phyloP scores from a whole-genome alignment of 2,329 filamentous ascomycete genomes.

The Phoma herbarum region DNA sequence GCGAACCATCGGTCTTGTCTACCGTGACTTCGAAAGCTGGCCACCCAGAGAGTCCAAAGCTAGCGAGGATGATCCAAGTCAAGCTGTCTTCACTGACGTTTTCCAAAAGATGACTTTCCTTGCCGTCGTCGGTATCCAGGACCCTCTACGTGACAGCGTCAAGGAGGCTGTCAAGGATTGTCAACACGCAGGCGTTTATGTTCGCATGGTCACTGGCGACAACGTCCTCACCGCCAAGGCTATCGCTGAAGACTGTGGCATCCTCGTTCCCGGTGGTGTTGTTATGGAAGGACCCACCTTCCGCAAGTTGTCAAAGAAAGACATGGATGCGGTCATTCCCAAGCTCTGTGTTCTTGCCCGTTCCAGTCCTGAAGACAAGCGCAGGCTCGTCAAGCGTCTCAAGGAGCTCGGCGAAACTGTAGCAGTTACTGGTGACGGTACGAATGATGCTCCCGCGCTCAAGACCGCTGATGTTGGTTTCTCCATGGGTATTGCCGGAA shows the following conservation, averaged over 20 bases:
- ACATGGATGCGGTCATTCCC: slow-evolving; percentile 65
- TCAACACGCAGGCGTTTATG: slow-evolving; percentile 78
- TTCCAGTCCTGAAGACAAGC: slow-evolving; percentile 75
- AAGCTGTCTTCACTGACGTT: slow-evolving; percentile 72
- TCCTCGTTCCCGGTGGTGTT: slow-evolving; percentile 73
- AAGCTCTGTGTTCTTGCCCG: slow-evolving; percentile 73
- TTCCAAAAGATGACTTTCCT: slow-evolving; percentile 78
- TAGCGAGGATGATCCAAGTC: slow-evolving; percentile 68
- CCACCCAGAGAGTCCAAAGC: slow-evolving; percentile 70
- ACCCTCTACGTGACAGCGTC: slow-evolving; percentile 80
- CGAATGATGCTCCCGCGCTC: slow-evolving; percentile 82
- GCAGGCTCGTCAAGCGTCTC: slow-evolving; percentile 69
- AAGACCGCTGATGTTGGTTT: slow-evolving; percentile 85
- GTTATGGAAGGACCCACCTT: slow-evolving; percentile 83
- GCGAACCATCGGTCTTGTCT: slow-evolving; percentile 83
- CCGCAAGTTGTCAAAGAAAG: slow-evolving; percentile 71
- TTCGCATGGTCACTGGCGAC: slow-evolving; percentile 87
- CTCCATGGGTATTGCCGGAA: slow-evolving; percentile 85
- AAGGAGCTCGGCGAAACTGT: slow-evolving; percentile 77
- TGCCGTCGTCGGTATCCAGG: slow-evolving; percentile 80
- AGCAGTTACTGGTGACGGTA: slow-evolving; percentile 83
- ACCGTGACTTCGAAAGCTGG: slow-evolving; percentile 84
- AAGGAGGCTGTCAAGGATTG: slow-evolving; percentile 75
- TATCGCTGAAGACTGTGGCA: slow-evolving; percentile 81
- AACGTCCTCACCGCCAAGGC: slow-evolving; percentile 81